Conservation (phyloP, 2,329 filamentous ascomycete species). For the Elsinoe batatas region DNA sequence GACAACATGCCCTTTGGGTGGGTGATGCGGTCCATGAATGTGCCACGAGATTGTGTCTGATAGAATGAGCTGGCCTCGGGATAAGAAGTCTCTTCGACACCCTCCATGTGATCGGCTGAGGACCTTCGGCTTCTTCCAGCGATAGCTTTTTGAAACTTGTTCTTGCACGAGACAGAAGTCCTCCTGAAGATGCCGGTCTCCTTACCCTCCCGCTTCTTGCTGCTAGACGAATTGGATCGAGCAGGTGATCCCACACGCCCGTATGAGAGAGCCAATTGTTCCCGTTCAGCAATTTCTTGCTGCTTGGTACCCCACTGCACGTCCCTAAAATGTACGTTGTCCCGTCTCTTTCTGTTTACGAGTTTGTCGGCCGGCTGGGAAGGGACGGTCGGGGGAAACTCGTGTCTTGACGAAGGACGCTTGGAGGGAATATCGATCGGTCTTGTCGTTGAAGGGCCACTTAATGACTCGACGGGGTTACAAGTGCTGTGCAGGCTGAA, state of each 20-base stretch:
- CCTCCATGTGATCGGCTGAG: constrained; percentile 16
- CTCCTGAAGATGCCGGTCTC: constrained; percentile 17
- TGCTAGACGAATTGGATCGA: constrained; percentile 12
- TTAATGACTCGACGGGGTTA: background rate
- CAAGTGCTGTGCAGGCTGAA: background rate
- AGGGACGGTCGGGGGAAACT: background rate
- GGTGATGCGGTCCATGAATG: constrained; percentile 10
- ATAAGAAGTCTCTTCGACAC: constrained; percentile 15
- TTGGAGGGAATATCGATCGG: constrained; percentile 11
- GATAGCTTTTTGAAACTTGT: constrained; percentile 14
- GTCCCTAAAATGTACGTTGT: constrained; percentile 10
- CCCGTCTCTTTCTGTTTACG: constrained; percentile 9
- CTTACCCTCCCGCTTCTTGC: constrained; percentile 16
- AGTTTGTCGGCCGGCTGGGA: constrained; percentile 9
- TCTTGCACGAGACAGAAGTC: constrained; percentile 15
- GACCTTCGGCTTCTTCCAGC: constrained; percentile 13
- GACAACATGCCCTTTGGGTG: constrained; percentile 13
- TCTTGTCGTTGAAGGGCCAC: background rate
- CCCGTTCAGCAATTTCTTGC: constrained; percentile 10
- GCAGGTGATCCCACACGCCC: constrained; percentile 14
- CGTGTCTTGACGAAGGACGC: constrained; percentile 9
- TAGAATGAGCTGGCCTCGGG: constrained; percentile 12
- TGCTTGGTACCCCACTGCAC: constrained; percentile 10
- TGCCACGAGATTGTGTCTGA: constrained; percentile 5
- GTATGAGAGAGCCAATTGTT: constrained; percentile 10